Evolutionary conservation across 176 grass and related monocot species (phyloP).

Genomic region (Canna indica): DNA sequence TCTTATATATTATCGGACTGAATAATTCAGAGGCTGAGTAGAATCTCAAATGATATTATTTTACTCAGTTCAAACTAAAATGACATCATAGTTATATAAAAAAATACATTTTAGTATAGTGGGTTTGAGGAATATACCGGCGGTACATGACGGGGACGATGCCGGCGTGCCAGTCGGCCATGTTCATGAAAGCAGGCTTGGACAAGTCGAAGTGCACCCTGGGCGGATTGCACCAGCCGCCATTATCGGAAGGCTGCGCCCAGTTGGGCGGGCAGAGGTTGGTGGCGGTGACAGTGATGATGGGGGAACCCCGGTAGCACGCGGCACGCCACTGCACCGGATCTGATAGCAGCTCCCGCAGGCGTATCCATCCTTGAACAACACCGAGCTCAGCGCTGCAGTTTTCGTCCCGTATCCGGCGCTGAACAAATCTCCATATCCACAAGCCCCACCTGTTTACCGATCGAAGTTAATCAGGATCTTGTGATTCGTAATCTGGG

Average conservation of each 20-base stretch:
- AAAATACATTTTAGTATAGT: no score
- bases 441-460: constrained; percentile 32
- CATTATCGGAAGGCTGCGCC: constrained; percentile 24
- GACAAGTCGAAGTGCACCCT: constrained; percentile 73
- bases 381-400: constrained; percentile 25
- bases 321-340: constrained; percentile 27
- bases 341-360: constrained; percentile 55
- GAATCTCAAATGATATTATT: no score
- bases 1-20: no score
- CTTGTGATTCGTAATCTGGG: background rate
- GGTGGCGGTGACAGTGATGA: constrained; percentile 45
- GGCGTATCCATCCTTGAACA: constrained; percentile 22
- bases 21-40: no score
- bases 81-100: no score
- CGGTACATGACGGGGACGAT: constrained; percentile 65
- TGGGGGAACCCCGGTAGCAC: constrained; percentile 31
- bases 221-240: constrained; percentile 86
- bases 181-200: constrained; percentile 34
- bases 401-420: constrained; percentile 19
- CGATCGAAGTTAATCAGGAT: background rate
- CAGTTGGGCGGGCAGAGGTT: constrained; percentile 80
- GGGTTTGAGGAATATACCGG: no score
- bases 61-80: no score
- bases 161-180: constrained; percentile 33
- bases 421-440: constrained; percentile 19